Base-by-base conservation (phyloP, 257 asterid species). In the Craterostigma plantagineum region DNA sequence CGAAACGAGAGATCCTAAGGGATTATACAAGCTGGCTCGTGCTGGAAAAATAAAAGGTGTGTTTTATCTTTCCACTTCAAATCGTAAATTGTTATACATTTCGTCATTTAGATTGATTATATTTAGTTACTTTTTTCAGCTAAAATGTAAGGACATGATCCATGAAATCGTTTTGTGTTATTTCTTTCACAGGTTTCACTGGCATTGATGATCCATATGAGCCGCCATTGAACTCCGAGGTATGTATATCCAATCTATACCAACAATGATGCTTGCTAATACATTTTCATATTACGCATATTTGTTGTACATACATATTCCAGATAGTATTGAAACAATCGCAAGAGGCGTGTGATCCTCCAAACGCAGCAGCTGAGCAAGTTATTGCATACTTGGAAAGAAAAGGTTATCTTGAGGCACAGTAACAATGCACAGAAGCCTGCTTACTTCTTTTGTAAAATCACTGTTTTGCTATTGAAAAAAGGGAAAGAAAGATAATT, bases 201-300 rank as follows among this genome's bases (percentile, higher is more conserved):
- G 99, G 96, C 43, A 61, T 90, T 53, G 96, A 90, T 53, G 99
- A 90, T 68, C 99, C 94, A 45, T 90, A 90, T 43, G 99, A 90
- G 64, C 69, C 81, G 27, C 99, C 99, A 16, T 40, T 72, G 54
- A 73, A 73, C 63, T 56, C 85, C 15, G 99, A 90, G 96, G 99
- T 79, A 43, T 12, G 10, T 43, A 5, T 43, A n/a, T n/a, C n/a
- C n/a, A n/a, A n/a, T n/a, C n/a, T n/a, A n/a, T n/a, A n/a, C n/a
- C n/a, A n/a, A n/a, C n/a, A n/a, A n/a, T n/a, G n/a, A n/a, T n/a
- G n/a, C n/a, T n/a, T n/a, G n/a, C n/a, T n/a, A n/a, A n/a, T n/a
- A n/a, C n/a, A n/a, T n/a, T n/a, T n/a, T n/a, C n/a, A n/a, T n/a
- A n/a, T n/a, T n/a, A n/a, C 2, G 4, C 2, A 23, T 6, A 23